Percentiles rank a stretch among this genome's conserved stretches.
Evolutionary conservation across 2,329 filamentous ascomycete genomes (phyloP).

Genomic region (Alternaria conjuncta): DNA sequence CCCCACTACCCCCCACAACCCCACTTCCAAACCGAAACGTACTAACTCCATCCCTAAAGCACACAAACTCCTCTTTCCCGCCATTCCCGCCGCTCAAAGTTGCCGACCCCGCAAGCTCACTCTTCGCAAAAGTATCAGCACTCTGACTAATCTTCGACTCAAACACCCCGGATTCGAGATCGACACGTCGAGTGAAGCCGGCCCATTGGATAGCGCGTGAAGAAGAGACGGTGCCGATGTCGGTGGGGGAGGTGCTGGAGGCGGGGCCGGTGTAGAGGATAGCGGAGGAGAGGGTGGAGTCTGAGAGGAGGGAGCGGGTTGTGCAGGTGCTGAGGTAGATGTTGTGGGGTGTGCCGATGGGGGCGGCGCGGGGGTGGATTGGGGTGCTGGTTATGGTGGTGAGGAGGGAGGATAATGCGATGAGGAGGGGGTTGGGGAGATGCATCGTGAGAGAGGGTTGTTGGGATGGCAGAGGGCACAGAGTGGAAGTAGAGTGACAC

Average conservation of each 20-base stretch:
- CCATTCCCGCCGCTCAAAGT: conserved; percentile 3
- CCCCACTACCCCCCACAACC: neutral
- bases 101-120: conserved; percentile 21
- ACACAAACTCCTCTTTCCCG: conserved; percentile 21
- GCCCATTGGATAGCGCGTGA: conserved; percentile 4
- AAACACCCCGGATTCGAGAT: conserved; percentile 5
- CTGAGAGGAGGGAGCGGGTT: conserved; percentile 4
- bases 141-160: conserved; percentile 16
- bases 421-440: neutral
- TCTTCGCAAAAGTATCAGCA: conserved; percentile 14
- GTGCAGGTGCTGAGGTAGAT: conserved; percentile 22
- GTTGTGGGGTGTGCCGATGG: conserved; percentile 10
- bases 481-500: neutral
- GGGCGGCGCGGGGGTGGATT: neutral
- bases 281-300: conserved; percentile 7
- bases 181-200: conserved; percentile 3
- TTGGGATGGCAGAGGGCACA: neutral
- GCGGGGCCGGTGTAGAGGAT: conserved; percentile 18
- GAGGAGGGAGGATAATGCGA: neutral
- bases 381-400: neutral
- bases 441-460: neutral
- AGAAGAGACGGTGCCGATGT: conserved; percentile 9
- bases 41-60: conserved; percentile 25
- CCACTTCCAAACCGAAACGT: conserved; percentile 12
- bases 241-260: neutral